Conservation (phyloP, 257 asterid species). For the Petrea volubilis region DNA sequence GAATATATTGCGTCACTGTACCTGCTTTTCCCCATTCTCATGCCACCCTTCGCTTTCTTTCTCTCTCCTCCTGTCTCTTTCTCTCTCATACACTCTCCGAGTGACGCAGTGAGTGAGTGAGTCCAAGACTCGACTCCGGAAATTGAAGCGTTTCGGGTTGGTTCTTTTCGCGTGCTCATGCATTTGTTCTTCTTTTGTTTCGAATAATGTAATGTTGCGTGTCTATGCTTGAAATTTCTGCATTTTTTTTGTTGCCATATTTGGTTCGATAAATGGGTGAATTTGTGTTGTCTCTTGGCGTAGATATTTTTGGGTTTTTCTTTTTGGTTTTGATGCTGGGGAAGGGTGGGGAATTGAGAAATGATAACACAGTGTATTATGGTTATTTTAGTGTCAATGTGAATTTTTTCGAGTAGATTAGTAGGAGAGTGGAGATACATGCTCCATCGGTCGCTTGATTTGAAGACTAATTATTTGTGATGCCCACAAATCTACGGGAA, state of each 20-base stretch:
- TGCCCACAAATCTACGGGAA: background rate
- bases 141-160: slow-evolving; percentile 10
- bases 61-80: background rate
- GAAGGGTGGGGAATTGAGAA: background rate
- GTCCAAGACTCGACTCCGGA: background rate
- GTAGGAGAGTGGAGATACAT: background rate
- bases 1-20: slow-evolving; percentile 31
- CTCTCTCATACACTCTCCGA: slow-evolving; percentile 6
- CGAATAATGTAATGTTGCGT: background rate
- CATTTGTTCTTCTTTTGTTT: background rate
- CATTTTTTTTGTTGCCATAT: background rate
- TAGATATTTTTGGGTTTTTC: background rate
- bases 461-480: background rate
- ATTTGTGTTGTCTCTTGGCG: background rate
- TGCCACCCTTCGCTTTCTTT: slow-evolving; percentile 18
- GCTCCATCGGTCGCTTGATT: background rate
- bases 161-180: background rate
- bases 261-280: background rate
- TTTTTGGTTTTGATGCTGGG: background rate
- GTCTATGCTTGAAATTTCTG: background rate
- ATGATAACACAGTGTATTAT: background rate
- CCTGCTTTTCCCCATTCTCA: slow-evolving; percentile 14
- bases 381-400: background rate
- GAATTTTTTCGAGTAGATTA: background rate
- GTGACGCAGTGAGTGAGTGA: background rate